These are phyloP conservation scores for Gomphus bonarii DNA, from an alignment of 1,284 basidiomycete species.

Conservation along the genomic window DNA sequence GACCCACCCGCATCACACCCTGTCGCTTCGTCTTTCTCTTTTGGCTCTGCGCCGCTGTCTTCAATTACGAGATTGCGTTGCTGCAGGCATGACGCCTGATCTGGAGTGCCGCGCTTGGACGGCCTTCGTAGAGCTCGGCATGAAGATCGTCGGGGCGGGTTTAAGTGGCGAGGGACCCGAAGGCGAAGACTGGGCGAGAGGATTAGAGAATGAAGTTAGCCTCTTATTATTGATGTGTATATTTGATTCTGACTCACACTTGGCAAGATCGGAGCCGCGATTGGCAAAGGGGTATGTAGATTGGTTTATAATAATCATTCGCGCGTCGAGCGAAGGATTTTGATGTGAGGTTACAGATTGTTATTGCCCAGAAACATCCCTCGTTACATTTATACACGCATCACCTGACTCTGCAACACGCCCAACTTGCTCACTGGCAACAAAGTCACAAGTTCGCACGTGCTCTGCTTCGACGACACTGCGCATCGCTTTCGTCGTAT, in stretches of 20 bases:
- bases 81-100: conserved; percentile 38
- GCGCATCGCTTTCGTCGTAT: conserved; percentile 34
- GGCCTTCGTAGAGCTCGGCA: conserved; percentile 52
- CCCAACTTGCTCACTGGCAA: conserved; percentile 41
- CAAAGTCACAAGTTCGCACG: conserved; percentile 50
- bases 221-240: not conserved
- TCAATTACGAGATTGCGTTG: conserved; percentile 17
- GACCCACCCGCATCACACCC: conserved; percentile 39
- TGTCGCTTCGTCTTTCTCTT: conserved; percentile 45
- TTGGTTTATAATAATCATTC: not conserved
- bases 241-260: not conserved
- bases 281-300: conserved; percentile 40
- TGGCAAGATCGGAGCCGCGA: conserved; percentile 39
- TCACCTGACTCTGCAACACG: conserved; percentile 47
- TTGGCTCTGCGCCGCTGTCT: conserved; percentile 46
- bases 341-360: conserved; percentile 29
- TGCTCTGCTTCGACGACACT: conserved; percentile 40
- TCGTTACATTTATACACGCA: conserved; percentile 47
- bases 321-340: not conserved
- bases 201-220: conserved; percentile 42
- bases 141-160: conserved; percentile 39
- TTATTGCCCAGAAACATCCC: conserved; percentile 59
- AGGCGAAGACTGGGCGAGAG: conserved; percentile 33
- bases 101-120: conserved; percentile 62
- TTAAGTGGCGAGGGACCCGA: conserved; percentile 24